Conservation (phyloP, 108 stramenopile species). For the Cylindrotheca closterium region DNA sequence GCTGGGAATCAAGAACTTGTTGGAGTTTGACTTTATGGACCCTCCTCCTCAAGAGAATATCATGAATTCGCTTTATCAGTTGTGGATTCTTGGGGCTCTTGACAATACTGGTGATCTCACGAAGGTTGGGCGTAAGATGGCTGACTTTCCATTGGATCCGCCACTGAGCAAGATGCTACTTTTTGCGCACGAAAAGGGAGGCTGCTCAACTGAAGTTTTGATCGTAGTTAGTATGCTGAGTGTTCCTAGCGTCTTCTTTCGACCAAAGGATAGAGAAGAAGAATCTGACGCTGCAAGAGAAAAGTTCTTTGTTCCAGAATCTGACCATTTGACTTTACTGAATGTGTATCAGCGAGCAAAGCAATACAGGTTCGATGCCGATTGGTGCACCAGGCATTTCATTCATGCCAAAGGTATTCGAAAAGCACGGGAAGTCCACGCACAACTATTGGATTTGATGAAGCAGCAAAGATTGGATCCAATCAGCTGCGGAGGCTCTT, state of each 20-base stretch:
- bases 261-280: conserved; percentile 96
- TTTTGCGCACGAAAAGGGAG: conserved; percentile 82
- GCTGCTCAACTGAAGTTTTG: conserved; percentile 92
- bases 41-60: conserved; percentile 98
- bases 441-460: conserved; percentile 96
- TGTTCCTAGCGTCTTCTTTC: conserved; percentile 96
- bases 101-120: conserved; percentile 95
- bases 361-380: conserved; percentile 88
- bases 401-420: conserved; percentile 95
- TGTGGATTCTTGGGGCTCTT: conserved; percentile 97
- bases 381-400: conserved; percentile 97
- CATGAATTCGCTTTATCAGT: conserved; percentile 94
- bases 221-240: conserved; percentile 96
- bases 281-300: conserved; percentile 98
- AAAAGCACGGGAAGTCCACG: conserved; percentile 96
- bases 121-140: conserved; percentile 90
- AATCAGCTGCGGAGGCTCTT: conserved; percentile 80
- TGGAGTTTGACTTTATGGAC: conserved; percentile 98
- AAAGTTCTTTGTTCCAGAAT: conserved; percentile 99
- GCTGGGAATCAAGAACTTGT: conserved; percentile 90
- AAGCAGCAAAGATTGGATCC: conserved; percentile 90
- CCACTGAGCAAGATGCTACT: conserved; percentile 97
- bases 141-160: conserved; percentile 96
- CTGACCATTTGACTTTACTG: conserved; percentile 95
- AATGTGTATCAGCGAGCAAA: conserved; percentile 96